Evolutionary conservation across 441 rosid species (phyloP).

Genomic region (Gossypium schwendimanii): DNA sequence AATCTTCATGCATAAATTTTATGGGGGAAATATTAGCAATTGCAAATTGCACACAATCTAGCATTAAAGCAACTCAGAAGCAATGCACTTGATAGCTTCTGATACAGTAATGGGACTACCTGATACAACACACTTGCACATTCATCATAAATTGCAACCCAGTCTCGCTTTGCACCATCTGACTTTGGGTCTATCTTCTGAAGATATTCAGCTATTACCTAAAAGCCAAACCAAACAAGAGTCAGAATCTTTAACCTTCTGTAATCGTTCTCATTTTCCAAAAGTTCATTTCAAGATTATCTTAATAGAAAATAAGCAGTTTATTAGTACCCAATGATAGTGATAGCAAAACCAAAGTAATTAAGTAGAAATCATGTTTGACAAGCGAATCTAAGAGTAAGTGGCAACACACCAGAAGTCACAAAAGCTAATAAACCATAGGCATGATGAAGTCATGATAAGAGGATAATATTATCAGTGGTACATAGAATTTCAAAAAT

Average conservation of each 20-base stretch:
- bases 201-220: constrained; percentile 95
- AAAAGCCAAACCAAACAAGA: neutral
- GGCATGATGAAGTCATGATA: neutral
- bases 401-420: neutral
- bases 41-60: neutral
- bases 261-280: neutral
- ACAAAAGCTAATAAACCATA: neutral
- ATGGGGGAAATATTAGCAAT: neutral
- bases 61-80: neutral
- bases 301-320: neutral
- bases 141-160: constrained; percentile 99
- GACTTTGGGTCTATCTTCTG: constrained; percentile 97
- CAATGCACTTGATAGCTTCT: neutral
- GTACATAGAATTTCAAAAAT: neutral
- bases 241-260: neutral
- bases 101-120: constrained; percentile 29
- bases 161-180: constrained; percentile 98
- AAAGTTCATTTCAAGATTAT: neutral
- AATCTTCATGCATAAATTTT: neutral
- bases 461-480: neutral
- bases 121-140: constrained; percentile 87
- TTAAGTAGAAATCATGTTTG: neutral
- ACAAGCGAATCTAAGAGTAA: neutral
- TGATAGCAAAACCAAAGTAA: neutral
- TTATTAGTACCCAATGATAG: neutral